These are phyloP conservation scores for Hibiscus mutabilis DNA, from an alignment of 345 rosid genomes.

Conservation along the genomic window DNA sequence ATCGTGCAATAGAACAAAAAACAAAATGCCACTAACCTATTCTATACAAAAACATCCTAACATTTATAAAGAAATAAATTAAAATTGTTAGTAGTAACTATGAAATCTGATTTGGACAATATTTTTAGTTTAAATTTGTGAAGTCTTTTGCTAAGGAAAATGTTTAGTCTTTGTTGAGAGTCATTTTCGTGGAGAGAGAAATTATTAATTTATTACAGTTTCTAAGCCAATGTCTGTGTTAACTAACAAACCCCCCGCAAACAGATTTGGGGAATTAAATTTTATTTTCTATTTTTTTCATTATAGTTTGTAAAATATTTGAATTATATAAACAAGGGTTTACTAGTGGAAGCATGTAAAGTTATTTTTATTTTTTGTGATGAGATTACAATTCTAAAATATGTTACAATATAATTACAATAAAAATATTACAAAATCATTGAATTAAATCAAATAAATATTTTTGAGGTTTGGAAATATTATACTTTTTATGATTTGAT, in stretches of 20 bases:
- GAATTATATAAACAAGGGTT: neutral
- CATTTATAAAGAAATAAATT: too few species aligned
- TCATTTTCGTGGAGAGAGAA: neutral
- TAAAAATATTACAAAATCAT: too few species aligned
- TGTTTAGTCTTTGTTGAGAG: neutral
- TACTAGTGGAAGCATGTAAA: neutral
- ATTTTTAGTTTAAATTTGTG: neutral
- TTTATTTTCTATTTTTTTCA: neutral
- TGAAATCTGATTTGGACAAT: too few species aligned
- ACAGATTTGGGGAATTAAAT: neutral
- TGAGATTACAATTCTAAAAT: neutral
- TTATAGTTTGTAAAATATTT: neutral
- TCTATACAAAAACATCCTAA: too few species aligned
- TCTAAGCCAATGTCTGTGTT: neutral
- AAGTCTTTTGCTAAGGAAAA: neutral
- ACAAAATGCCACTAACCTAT: too few species aligned
- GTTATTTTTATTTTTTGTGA: neutral
- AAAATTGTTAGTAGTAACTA: too few species aligned
- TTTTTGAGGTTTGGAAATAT: too few species aligned
- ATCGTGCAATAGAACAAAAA: too few species aligned
- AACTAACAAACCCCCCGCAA: neutral
- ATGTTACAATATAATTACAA: too few species aligned
- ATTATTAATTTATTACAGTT: neutral
- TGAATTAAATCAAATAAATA: too few species aligned
- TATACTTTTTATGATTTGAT: too few species aligned